Conservation (phyloP, 164 flowering plant genomes). For the Malania oleifera region DNA sequence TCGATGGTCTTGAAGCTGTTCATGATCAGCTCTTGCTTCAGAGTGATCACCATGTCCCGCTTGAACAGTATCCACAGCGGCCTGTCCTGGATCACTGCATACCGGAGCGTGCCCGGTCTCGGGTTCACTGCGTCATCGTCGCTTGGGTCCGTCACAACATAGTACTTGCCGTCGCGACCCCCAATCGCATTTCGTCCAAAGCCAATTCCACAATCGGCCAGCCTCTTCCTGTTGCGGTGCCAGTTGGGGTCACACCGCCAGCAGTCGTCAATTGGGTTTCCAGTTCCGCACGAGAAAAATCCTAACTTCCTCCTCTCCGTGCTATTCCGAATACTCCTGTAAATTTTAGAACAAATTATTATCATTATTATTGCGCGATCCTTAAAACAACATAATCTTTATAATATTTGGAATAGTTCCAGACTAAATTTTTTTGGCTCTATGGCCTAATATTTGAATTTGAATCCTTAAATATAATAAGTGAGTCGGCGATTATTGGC, state of each 20-base stretch:
- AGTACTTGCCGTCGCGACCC: conserved; percentile 63
- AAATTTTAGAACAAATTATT: not conserved
- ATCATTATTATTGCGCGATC: too few species aligned
- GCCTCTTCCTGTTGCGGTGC: conserved; percentile 45
- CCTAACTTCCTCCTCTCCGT: conserved; percentile 56
- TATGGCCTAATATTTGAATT: too few species aligned
- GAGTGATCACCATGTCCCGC: conserved; percentile 66
- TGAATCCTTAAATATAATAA: too few species aligned
- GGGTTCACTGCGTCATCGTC: conserved; percentile 67
- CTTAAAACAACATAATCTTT: too few species aligned
- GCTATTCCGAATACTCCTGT: conserved; percentile 48
- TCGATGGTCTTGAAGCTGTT: conserved; percentile 81
- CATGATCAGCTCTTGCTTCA: conserved; percentile 72
- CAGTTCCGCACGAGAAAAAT: conserved; percentile 58
- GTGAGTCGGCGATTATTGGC: too few species aligned
- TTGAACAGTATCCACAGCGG: conserved; percentile 83
- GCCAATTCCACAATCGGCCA: conserved; percentile 73
- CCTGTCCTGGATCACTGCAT: conserved; percentile 69
- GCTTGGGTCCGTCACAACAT: conserved; percentile 54
- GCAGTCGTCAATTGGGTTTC: conserved; percentile 77
- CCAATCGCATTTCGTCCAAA: conserved; percentile 75
- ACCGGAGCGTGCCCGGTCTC: conserved; percentile 65
- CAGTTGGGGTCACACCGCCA: conserved; percentile 71
- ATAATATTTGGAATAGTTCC: too few species aligned
- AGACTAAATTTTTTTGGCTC: too few species aligned